Conservation (phyloP, 2,329 filamentous ascomycete species). For the Mycosphaerella arachidis region DNA sequence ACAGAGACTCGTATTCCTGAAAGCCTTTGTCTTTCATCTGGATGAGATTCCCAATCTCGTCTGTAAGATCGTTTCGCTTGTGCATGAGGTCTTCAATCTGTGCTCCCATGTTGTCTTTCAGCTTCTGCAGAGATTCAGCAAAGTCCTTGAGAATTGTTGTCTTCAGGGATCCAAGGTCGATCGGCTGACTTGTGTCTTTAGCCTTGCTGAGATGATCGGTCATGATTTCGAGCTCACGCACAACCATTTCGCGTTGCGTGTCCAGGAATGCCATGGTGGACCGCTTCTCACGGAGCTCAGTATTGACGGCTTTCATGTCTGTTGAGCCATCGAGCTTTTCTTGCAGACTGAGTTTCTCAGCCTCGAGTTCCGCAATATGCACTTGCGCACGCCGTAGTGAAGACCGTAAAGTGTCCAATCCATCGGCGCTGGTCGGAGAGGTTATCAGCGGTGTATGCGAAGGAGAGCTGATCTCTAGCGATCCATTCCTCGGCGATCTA, state of each 20-base stretch:
- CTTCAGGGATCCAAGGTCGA: constrained; percentile 70
- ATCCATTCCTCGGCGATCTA: constrained; percentile 37
- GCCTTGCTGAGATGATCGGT: constrained; percentile 83
- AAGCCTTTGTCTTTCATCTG: constrained; percentile 88
- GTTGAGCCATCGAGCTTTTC: constrained; percentile 54
- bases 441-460: constrained; percentile 20
- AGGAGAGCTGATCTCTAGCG: constrained; percentile 35
- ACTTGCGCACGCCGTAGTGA: constrained; percentile 21
- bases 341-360: constrained; percentile 60
- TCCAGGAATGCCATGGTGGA: constrained; percentile 94
- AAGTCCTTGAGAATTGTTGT: constrained; percentile 60
- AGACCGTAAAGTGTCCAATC: constrained; percentile 18
- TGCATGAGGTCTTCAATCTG: constrained; percentile 87
- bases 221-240: constrained; percentile 83
- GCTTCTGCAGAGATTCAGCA: constrained; percentile 56
- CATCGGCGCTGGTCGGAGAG: constrained; percentile 19
- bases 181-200: constrained; percentile 73
- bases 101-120: constrained; percentile 73
- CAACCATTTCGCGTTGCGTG: constrained; percentile 91
- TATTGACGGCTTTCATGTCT: constrained; percentile 72
- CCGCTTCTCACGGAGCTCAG: constrained; percentile 83
- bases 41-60: constrained; percentile 77
- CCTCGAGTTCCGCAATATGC: constrained; percentile 73
- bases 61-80: constrained; percentile 74
- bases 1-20: constrained; percentile 91